These are phyloP conservation scores for Boletellus deceptivus DNA, from an alignment of 1,284 basidiomycete species.

Conservation along the genomic window DNA sequence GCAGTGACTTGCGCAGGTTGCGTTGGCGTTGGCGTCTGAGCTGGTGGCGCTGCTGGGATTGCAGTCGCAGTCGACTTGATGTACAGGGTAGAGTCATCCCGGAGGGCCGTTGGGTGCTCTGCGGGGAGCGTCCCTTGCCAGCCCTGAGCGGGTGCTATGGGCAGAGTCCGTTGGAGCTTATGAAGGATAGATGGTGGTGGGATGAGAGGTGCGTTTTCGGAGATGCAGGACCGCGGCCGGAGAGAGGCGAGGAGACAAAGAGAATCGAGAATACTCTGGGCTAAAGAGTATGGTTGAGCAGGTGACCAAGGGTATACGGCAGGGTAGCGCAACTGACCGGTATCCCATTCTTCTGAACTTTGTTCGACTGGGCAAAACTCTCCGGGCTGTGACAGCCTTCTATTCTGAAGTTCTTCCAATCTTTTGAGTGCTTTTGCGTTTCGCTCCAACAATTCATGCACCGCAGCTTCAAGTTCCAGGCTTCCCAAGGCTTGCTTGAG, in stretches of 20 bases:
- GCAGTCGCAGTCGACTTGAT: slow-evolving; percentile 54
- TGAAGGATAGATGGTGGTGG: slow-evolving; percentile 62
- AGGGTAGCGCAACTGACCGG: slow-evolving; percentile 46
- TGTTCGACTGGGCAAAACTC: slow-evolving; percentile 52
- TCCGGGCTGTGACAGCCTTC: slow-evolving; percentile 47
- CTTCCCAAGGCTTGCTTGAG: slow-evolving; percentile 57
- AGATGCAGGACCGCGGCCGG: slow-evolving; percentile 55
- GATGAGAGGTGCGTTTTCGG: slow-evolving; percentile 45
- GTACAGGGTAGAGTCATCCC: slow-evolving; percentile 66
- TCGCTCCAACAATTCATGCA: slow-evolving; percentile 62
- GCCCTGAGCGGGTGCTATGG: slow-evolving; percentile 53
- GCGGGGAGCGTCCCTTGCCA: slow-evolving; percentile 76
- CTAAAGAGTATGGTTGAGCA: slow-evolving; percentile 38
- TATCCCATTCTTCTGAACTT: slow-evolving; percentile 76
- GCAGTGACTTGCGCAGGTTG: slow-evolving; percentile 26
- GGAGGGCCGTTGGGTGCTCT: slow-evolving; percentile 54
- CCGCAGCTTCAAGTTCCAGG: slow-evolving; percentile 62
- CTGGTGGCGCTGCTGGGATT: slow-evolving; percentile 27
- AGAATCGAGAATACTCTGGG: slow-evolving; percentile 69
- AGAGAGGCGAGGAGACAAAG: slow-evolving; percentile 65
- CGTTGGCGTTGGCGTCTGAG: slow-evolving; percentile 23
- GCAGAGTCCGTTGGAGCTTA: slow-evolving; percentile 67
- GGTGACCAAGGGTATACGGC: background rate
- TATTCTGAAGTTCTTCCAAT: slow-evolving; percentile 61
- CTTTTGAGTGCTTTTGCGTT: slow-evolving; percentile 61